Percentiles rank a stretch among this genome's conserved stretches.
Evolutionary conservation across 305 asterid species (phyloP).

Genomic region (Rubia tinctorum): DNA sequence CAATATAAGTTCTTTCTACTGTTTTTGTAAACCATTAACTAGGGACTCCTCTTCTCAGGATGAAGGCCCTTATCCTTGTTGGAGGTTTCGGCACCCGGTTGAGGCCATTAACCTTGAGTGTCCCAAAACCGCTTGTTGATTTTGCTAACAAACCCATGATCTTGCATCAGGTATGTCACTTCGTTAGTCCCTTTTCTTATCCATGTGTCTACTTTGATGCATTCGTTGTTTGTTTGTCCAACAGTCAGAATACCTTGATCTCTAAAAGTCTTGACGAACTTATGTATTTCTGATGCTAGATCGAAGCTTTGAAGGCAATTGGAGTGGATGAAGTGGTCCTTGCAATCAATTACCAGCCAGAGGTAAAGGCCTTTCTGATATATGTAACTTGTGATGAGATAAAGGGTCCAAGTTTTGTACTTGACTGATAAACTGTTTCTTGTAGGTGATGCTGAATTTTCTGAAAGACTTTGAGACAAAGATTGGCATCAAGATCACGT

Average conservation of each 20-base stretch:
- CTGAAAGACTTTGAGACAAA: conserved; percentile 86
- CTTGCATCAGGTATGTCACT: conserved; percentile 77
- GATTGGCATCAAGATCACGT: conserved; percentile 79
- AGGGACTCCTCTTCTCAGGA: conserved; percentile 28
- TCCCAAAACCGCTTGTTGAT: conserved; percentile 94
- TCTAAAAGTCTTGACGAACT: conserved; percentile 14
- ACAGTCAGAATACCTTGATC: neutral
- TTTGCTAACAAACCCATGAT: conserved; percentile 98
- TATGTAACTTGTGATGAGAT: conserved; percentile 1
- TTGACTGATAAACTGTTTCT: conserved; percentile 1
- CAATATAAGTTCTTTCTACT: conserved; percentile 7
- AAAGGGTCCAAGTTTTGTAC: conserved; percentile 14
- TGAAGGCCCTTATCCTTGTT: conserved; percentile 97
- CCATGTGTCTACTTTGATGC: neutral
- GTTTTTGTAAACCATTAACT: conserved; percentile 7
- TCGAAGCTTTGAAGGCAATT: conserved; percentile 83
- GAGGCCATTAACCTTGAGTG: conserved; percentile 90
- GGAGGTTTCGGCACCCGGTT: conserved; percentile 95
- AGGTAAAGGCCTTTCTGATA: conserved; percentile 39
- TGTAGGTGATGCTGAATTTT: conserved; percentile 90
- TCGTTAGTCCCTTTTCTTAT: neutral
- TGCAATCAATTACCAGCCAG: conserved; percentile 96
- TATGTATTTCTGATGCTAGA: conserved; percentile 36
- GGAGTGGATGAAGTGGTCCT: conserved; percentile 96
- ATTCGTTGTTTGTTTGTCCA: neutral